Percentiles rank a stretch among this genome's conserved stretches.
phyloP scores from a whole-genome alignment of 176 grass and related monocot species.

The Poa pratensis region DNA sequence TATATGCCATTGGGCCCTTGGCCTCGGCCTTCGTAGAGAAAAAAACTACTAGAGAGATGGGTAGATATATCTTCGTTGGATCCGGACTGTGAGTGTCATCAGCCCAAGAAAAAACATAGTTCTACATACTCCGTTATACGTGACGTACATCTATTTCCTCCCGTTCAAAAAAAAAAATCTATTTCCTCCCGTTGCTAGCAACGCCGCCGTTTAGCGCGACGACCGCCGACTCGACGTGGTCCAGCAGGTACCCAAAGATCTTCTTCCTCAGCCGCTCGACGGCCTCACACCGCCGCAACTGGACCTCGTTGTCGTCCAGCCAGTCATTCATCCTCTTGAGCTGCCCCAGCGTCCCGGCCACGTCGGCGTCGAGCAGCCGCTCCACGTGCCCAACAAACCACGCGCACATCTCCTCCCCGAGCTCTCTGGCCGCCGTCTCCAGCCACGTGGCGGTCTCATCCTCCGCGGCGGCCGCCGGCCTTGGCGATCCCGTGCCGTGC shows the following conservation, averaged over 20 bases:
- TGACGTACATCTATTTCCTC: constrained; percentile 26
- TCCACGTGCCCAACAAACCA: constrained; percentile 66
- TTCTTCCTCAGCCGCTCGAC: constrained; percentile 57
- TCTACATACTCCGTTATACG: no score
- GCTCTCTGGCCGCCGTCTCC: constrained; percentile 24
- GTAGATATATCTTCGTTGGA: no score
- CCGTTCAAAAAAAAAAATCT: no score
- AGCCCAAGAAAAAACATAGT: no score
- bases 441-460: constrained; percentile 14
- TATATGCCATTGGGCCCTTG: no score
- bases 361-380: constrained; percentile 53
- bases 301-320: constrained; percentile 41
- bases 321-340: constrained; percentile 70
- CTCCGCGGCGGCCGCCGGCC: neutral
- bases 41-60: no score
- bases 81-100: no score
- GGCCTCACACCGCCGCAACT: neutral
- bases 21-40: no score
- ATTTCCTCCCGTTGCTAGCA: constrained; percentile 24
- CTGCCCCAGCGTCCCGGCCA: constrained; percentile 59
- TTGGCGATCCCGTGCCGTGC: neutral
- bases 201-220: constrained; percentile 52
- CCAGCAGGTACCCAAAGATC: constrained; percentile 64
- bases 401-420: constrained; percentile 43
- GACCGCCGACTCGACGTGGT: constrained; percentile 63